These are phyloP conservation scores for Candida silvatica DNA, from an alignment of 805 yeast species.

Conservation along the genomic window DNA sequence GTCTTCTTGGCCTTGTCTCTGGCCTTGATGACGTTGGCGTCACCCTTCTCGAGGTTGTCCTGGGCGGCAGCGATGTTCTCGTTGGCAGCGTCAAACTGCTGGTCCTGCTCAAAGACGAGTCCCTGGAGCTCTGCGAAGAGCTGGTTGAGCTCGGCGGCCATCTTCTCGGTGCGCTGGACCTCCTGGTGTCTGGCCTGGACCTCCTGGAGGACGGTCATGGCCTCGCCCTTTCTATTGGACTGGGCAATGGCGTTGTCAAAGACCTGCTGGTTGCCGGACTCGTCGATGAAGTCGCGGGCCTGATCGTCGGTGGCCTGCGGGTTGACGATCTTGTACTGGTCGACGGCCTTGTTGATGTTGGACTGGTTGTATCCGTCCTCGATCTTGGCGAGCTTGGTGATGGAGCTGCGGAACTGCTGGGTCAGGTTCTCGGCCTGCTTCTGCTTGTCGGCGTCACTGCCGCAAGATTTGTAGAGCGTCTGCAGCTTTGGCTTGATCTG, in stretches of 20 bases:
- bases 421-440: slow-evolving; percentile 88
- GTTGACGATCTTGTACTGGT: slow-evolving; percentile 85
- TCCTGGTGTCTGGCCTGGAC: slow-evolving; percentile 95
- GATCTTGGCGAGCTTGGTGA: slow-evolving; percentile 77
- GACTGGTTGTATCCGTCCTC: slow-evolving; percentile 83
- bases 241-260: slow-evolving; percentile 88
- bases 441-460: slow-evolving; percentile 68
- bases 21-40: slow-evolving; percentile 89
- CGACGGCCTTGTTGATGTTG: slow-evolving; percentile 79
- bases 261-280: slow-evolving; percentile 79
- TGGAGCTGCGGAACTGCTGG: slow-evolving; percentile 74
- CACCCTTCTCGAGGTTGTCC: slow-evolving; percentile 87
- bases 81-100: slow-evolving; percentile 73
- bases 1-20: slow-evolving; percentile 82
- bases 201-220: slow-evolving; percentile 89
- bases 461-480: slow-evolving; percentile 61
- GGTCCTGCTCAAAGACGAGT: slow-evolving; percentile 92
- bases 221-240: slow-evolving; percentile 88
- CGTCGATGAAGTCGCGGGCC: slow-evolving; percentile 78
- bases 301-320: slow-evolving; percentile 81
- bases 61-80: slow-evolving; percentile 78
- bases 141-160: slow-evolving; percentile 93
- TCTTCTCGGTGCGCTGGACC: slow-evolving; percentile 86
- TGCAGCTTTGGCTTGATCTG: slow-evolving; percentile 71
- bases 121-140: slow-evolving; percentile 95